Percentiles rank a stretch among this genome's conserved stretches.
phyloP scores from a whole-genome alignment of 768 basidiomycete species.

The Xerocomellus chrysenteron region DNA sequence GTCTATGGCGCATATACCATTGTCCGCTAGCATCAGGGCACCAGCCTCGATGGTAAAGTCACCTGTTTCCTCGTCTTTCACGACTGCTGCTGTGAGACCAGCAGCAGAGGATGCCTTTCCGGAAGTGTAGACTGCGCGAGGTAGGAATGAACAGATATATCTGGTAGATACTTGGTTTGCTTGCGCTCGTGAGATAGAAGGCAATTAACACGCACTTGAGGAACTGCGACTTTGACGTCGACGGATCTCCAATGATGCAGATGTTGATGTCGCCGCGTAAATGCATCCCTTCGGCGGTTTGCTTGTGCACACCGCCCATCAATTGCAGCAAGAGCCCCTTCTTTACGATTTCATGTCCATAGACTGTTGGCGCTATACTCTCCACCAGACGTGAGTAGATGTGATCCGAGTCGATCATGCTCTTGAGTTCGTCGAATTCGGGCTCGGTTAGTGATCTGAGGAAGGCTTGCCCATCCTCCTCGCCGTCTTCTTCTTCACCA shows the following conservation, averaged over 20 bases:
- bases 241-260: conserved; percentile 96
- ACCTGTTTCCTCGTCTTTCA: conserved; percentile 97
- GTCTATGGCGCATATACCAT: conserved; percentile 99
- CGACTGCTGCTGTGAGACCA: conserved; percentile 97
- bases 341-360: conserved; percentile 98
- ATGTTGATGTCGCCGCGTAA: conserved; percentile 99
- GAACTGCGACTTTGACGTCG: conserved; percentile 98
- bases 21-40: conserved; percentile 98
- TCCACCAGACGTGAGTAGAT: conserved; percentile 93
- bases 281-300: conserved; percentile 94
- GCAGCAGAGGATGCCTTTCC: conserved; percentile 99
- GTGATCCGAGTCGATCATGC: conserved; percentile 92
- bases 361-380: conserved; percentile 96
- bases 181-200: background rate
- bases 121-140: conserved; percentile 96
- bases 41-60: conserved; percentile 99
- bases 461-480: conserved; percentile 80
- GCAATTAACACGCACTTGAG: conserved; percentile 67
- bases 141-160: conserved; percentile 97
- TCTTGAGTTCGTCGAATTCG: conserved; percentile 91
- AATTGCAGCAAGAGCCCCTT: conserved; percentile 94
- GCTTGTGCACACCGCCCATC: conserved; percentile 98
- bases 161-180: conserved; percentile 39
- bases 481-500: conserved; percentile 81
- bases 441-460: conserved; percentile 87